A percentile compares a stretch with the other conserved stretches of the same genome.
Evolutionary conservation across 2,329 filamentous ascomycete species (phyloP).

Genomic region (Cladosporium sp.): DNA sequence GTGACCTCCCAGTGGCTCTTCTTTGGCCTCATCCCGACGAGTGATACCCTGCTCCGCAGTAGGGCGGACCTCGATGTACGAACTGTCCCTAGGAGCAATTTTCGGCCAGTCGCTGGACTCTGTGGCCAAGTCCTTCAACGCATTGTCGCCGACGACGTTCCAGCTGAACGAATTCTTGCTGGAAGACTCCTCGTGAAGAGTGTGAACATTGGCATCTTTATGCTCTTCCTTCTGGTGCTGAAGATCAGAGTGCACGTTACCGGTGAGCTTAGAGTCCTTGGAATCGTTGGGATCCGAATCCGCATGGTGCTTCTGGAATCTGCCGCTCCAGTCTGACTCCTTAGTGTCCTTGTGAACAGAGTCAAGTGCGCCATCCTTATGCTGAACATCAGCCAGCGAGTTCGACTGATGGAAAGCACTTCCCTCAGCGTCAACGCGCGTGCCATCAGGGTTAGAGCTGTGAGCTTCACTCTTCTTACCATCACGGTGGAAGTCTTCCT

Average conservation of each 20-base stretch:
- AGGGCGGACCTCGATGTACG: background rate
- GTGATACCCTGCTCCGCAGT: background rate
- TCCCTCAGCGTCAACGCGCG: background rate
- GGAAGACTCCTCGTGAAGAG: background rate
- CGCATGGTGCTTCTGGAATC: slow-evolving; percentile 1
- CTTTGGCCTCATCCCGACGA: background rate
- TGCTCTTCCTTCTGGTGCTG: slow-evolving; percentile 8
- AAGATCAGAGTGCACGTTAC: background rate
- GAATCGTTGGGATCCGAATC: background rate
- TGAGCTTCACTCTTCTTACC: background rate
- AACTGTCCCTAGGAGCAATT: background rate
- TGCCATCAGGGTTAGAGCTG: background rate
- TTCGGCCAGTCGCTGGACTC: background rate
- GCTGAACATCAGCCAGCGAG: background rate
- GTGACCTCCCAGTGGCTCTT: background rate
- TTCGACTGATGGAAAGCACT: background rate
- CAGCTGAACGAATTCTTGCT: background rate
- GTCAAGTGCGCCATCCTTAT: background rate
- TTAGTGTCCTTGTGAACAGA: background rate
- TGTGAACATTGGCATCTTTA: slow-evolving; percentile 6
- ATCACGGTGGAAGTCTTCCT: background rate
- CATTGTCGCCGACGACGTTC: background rate
- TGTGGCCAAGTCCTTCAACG: background rate
- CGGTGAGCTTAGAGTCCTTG: background rate
- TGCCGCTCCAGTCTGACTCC: background rate